These are phyloP conservation scores for Trichosanthes cucumerina DNA, from an alignment of 306 rosid genomes.

Conservation along the genomic window DNA sequence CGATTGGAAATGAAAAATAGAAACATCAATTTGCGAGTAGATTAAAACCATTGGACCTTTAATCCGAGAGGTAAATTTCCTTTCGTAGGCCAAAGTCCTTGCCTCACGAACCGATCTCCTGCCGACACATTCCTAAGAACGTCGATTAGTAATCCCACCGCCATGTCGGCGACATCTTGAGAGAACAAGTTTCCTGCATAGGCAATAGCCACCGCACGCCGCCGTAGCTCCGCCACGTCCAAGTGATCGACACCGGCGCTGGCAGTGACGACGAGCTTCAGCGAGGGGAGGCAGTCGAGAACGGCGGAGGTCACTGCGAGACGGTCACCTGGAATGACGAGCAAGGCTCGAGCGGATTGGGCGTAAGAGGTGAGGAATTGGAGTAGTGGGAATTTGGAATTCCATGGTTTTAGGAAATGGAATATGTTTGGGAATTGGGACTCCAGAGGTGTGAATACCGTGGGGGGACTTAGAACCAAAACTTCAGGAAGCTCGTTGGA, in stretches of 20 bases:
- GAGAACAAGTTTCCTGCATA: conserved; percentile 3
- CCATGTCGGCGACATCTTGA: conserved; percentile 10
- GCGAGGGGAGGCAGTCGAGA: background rate
- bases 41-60: background rate
- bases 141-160: conserved; percentile 7
- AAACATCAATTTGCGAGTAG: background rate
- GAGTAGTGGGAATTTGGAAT: background rate
- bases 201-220: background rate
- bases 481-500: background rate
- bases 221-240: background rate
- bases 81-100: conserved; percentile 5
- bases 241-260: conserved; percentile 10
- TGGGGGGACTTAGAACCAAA: background rate
- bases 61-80: background rate
- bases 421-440: conserved; percentile 4
- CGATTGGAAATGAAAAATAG: background rate
- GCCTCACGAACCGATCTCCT: conserved; percentile 21
- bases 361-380: conserved; percentile 1
- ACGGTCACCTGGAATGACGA: background rate
- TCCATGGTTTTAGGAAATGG: background rate
- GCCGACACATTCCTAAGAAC: conserved; percentile 1
- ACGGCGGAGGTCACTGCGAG: background rate
- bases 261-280: background rate
- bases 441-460: background rate
- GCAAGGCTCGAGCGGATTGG: background rate